Conservation (phyloP, 2,329 filamentous ascomycete genomes). For the Venturia nashicola region DNA sequence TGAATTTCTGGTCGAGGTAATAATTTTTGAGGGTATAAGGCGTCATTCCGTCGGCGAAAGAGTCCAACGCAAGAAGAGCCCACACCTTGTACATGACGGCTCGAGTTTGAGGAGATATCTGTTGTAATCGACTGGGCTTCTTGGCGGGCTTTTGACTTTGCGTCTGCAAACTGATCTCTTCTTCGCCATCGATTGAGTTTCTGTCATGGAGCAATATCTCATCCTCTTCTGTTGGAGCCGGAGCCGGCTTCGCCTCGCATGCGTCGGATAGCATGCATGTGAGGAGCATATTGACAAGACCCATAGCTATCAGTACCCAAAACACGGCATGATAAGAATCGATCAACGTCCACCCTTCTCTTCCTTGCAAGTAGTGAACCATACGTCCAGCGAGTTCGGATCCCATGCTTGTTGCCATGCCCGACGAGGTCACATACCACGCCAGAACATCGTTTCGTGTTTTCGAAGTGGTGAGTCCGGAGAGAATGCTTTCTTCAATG, state of each 20-base stretch:
- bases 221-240: conserved; percentile 5
- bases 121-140: conserved; percentile 12
- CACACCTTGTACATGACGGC: conserved; percentile 49
- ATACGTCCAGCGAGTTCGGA: conserved; percentile 9
- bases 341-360: conserved; percentile 1
- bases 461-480: conserved; percentile 22
- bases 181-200: not conserved
- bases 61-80: conserved; percentile 55
- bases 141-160: not conserved
- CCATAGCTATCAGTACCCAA: conserved; percentile 11
- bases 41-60: conserved; percentile 56
- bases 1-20: conserved; percentile 44
- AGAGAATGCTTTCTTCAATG: conserved; percentile 26
- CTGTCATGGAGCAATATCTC: conserved; percentile 5
- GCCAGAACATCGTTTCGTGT: conserved; percentile 25
- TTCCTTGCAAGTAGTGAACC: conserved; percentile 4
- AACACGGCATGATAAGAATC: conserved; percentile 10
- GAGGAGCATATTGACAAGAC: conserved; percentile 7
- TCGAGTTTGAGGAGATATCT: conserved; percentile 25
- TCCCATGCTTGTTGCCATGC: conserved; percentile 16
- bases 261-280: not conserved
- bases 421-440: conserved; percentile 27
- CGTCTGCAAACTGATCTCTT: not conserved
- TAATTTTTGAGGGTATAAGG: conserved; percentile 40
- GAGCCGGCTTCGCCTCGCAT: conserved; percentile 2